phyloP scores from a whole-genome alignment of 2,329 filamentous ascomycete species.

The Blastomyces percursus region DNA sequence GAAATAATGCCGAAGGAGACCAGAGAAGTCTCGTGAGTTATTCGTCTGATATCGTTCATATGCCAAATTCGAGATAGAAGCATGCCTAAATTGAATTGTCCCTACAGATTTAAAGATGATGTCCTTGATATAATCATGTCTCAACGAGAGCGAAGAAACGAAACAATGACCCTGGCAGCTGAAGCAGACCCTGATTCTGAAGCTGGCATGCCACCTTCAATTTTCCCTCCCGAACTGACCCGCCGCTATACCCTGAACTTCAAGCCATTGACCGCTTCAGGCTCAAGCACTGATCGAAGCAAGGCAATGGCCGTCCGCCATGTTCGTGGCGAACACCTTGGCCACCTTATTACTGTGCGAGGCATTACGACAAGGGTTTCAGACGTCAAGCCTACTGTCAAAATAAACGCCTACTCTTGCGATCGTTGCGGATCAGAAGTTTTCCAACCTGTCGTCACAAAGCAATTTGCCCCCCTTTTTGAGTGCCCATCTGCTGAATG shows the following conservation, averaged over 20 bases:
- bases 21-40: slow-evolving; percentile 59
- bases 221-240: slow-evolving; percentile 85
- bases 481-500: slow-evolving; percentile 88
- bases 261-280: slow-evolving; percentile 71
- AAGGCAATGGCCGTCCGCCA: slow-evolving; percentile 82
- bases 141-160: slow-evolving; percentile 76
- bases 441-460: slow-evolving; percentile 88
- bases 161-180: slow-evolving; percentile 56
- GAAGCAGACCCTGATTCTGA: slow-evolving; percentile 49
- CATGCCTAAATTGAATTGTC: slow-evolving; percentile 19
- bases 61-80: not conserved
- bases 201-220: slow-evolving; percentile 55
- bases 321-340: slow-evolving; percentile 84
- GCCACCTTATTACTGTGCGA: slow-evolving; percentile 83
- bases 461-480: slow-evolving; percentile 76
- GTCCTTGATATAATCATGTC: slow-evolving; percentile 95
- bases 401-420: slow-evolving; percentile 96
- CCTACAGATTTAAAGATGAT: slow-evolving; percentile 82
- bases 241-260: slow-evolving; percentile 93
- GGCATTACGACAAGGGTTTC: slow-evolving; percentile 93
- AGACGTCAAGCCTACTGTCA: slow-evolving; percentile 94
- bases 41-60: not conserved
- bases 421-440: slow-evolving; percentile 94
- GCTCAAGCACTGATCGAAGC: slow-evolving; percentile 49
- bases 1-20: slow-evolving; percentile 70